Evolutionary conservation across 139 green algal genomes (phyloP).

Genomic region (Micractinium sp.): DNA sequence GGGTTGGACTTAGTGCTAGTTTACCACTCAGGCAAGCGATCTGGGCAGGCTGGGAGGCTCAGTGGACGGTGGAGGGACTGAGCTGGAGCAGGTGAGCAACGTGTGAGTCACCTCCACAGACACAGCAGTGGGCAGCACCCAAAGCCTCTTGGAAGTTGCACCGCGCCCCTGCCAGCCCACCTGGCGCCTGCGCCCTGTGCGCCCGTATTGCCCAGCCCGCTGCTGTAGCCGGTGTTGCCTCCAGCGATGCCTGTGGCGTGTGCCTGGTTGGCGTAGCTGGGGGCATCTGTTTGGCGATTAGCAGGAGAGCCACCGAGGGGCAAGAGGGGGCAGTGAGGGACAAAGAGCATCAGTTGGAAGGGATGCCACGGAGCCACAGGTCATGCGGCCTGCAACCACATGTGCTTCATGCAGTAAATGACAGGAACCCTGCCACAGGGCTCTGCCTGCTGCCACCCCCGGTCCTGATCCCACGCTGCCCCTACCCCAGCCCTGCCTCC

Average conservation of each 20-base stretch:
- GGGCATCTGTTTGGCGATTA: not conserved
- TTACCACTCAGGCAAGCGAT: too few relatives aligned
- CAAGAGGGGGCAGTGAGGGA: not conserved
- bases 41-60: too few relatives aligned
- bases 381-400: not conserved
- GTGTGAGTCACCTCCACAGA: too few relatives aligned
- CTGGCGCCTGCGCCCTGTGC: slow-evolving; percentile 10
- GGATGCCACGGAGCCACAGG: not conserved
- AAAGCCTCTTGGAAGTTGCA: not conserved
- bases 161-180: not conserved
- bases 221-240: not conserved
- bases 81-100: too few relatives aligned
- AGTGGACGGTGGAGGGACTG: not conserved
- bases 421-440: not conserved
- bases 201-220: slow-evolving; percentile 4
- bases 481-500: not conserved
- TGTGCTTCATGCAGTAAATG: not conserved
- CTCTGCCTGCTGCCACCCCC: not conserved
- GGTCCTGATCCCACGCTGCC: not conserved
- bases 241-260: not conserved
- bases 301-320: not conserved
- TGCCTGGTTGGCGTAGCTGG: not conserved
- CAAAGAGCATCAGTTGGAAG: not conserved
- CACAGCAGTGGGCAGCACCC: not conserved
- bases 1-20: too few relatives aligned